phyloP scores from a whole-genome alignment of 2,329 filamentous ascomycete species.

The Cladosporium sp. region DNA sequence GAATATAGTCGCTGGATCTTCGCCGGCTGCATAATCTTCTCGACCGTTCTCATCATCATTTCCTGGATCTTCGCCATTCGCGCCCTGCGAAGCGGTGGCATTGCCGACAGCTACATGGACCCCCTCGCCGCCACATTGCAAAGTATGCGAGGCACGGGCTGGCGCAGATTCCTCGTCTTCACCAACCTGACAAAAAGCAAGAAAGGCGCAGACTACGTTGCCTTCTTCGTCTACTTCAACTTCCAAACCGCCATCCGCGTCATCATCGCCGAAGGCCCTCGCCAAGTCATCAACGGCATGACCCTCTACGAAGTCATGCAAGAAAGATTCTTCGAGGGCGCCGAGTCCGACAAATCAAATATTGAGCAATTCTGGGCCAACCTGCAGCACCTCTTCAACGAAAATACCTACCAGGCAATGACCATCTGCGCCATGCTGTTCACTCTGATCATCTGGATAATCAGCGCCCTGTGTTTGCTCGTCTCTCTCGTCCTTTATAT shows the following conservation, averaged over 20 bases:
- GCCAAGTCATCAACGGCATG: constrained; percentile 84
- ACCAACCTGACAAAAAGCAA: constrained; percentile 85
- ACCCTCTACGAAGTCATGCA: constrained; percentile 82
- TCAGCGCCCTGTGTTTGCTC: constrained; percentile 70
- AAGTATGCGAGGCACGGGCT: constrained; percentile 76
- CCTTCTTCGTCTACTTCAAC: constrained; percentile 84
- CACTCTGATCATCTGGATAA: constrained; percentile 82
- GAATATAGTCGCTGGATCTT: constrained; percentile 91
- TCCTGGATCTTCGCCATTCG: constrained; percentile 75
- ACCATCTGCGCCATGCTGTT: constrained; percentile 90
- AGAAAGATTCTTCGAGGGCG: constrained; percentile 61
- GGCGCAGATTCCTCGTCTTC: constrained; percentile 87
- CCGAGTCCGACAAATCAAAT: constrained; percentile 55
- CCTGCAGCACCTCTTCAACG: constrained; percentile 64
- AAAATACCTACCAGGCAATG: constrained; percentile 72
- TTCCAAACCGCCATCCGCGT: constrained; percentile 82
- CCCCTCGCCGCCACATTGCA: constrained; percentile 79
- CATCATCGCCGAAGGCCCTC: constrained; percentile 84
- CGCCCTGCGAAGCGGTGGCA: constrained; percentile 77
- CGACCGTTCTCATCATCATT: constrained; percentile 73
- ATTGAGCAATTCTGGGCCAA: constrained; percentile 79
- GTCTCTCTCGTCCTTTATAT: constrained; percentile 73
- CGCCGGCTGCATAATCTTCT: constrained; percentile 83
- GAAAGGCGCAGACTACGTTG: constrained; percentile 85
- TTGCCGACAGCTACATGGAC: constrained; percentile 89